Evolutionary conservation across 306 rosid species (phyloP), one percentile per base, ranked within the genome.

Genomic region (Castanopsis chinensis): DNA sequence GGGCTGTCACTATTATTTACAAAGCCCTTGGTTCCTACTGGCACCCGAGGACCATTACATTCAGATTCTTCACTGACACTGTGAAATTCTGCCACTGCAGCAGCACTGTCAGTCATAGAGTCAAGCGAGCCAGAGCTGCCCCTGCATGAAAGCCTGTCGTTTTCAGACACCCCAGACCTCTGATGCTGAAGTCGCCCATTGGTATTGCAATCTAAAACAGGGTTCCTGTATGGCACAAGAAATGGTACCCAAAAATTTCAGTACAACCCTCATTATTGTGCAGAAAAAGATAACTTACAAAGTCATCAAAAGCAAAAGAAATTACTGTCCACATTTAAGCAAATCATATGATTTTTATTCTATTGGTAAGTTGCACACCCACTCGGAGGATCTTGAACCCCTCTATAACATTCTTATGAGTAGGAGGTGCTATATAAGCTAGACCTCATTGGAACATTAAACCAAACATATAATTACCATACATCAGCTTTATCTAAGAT

Each of bases 1-100:
- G 86, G 84, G 86, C 81, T 78, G 83, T 84, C 89, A 83, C 82
- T 82, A 79, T 82, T 90, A 96, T 91, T 84, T 89, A 93, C 97
- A 87, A 57, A 74, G 80, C 83, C 86, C 83, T 43, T 79, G 59
- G 80, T 74, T 79, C 81, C 90, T 51, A 77, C 28, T 15, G 84
- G 86, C 83, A 37, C 67, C 49, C 71, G 83, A 85, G 81, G 83
- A 85, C 84, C 85, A 72, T 77, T 72, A 81, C 78, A 82, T 59
- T 83, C 87, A 69, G 90, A 73, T 88, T 76, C 90, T 77, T 85
- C 90, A 61, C 61, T 71, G 60, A 79, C 93, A 27, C 77, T 86
- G 53, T 72, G 69, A 64, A 73, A 82, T 77, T 84, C 90, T 61
- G 81, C 12, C 60, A 52, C 75, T 60, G 75, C 82, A 65, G 76